Percentiles rank a stretch among this genome's conserved stretches.
Evolutionary conservation across 257 asterid species (phyloP).

Genomic region (Scutellaria galericulata): DNA sequence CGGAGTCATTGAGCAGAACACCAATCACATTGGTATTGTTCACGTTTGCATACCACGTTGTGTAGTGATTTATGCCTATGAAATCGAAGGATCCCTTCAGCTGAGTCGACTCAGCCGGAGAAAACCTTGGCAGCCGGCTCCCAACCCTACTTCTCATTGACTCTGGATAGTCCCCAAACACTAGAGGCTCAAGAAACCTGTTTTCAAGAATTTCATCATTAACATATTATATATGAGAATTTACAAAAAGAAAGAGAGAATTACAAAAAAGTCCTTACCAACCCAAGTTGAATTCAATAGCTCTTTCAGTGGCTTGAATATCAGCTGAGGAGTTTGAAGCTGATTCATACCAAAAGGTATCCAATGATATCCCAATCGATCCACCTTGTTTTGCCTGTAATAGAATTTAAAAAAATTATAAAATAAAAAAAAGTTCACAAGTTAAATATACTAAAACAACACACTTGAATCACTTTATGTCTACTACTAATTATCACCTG

Average conservation of each 20-base stretch:
- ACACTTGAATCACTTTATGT: background rate
- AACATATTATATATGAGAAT: background rate
- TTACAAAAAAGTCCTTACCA: conserved; percentile 53
- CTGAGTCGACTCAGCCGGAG: conserved; percentile 50
- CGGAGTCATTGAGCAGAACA: conserved; percentile 57
- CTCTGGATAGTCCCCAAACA: conserved; percentile 75
- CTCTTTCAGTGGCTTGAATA: conserved; percentile 66
- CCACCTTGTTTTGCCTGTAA: conserved; percentile 62
- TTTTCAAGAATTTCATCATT: background rate
- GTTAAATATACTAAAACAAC: background rate
- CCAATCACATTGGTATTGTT: conserved; percentile 53
- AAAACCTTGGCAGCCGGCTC: conserved; percentile 61
- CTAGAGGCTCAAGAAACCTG: conserved; percentile 84
- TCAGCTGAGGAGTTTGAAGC: conserved; percentile 53
- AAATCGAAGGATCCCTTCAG: conserved; percentile 81
- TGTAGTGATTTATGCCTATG: conserved; percentile 89
- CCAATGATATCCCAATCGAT: conserved; percentile 68
- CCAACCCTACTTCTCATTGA: conserved; percentile 72
- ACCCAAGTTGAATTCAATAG: conserved; percentile 76
- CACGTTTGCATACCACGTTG: conserved; percentile 75
- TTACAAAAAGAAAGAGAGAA: background rate
- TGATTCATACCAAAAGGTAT: conserved; percentile 77
- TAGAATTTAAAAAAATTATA: too few relatives aligned
- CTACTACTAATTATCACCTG: conserved; percentile 45
- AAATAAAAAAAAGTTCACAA: background rate